Percentiles rank a stretch among this genome's conserved stretches.
Evolutionary conservation across 257 asterid species (phyloP).

Genomic region (Nemophila menziesii): DNA sequence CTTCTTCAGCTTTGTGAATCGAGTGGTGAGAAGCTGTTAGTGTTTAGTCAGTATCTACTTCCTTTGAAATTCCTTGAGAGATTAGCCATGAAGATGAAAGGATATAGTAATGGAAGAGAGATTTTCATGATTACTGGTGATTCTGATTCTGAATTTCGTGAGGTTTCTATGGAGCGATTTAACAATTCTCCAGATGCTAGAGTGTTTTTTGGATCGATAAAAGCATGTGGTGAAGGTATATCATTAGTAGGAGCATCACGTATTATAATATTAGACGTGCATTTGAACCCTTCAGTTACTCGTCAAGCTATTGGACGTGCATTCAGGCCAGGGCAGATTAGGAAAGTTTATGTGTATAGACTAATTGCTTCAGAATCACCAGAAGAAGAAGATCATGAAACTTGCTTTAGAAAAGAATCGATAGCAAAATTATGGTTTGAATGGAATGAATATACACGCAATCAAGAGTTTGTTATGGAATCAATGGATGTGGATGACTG

Average conservation of each 20-base stretch:
- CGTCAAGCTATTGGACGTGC: constrained; percentile 88
- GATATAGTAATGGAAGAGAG: constrained; percentile 54
- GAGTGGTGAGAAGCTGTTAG: constrained; percentile 59
- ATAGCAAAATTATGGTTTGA: too few relatives aligned
- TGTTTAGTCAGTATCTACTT: too few relatives aligned
- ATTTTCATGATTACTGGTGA: constrained; percentile 87
- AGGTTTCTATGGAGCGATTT: constrained; percentile 47
- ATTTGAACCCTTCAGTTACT: too few relatives aligned
- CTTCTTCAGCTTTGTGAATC: constrained; percentile 72
- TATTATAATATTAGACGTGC: too few relatives aligned
- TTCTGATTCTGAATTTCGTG: constrained; percentile 54
- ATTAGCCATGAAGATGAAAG: constrained; percentile 47
- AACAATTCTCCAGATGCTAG: constrained; percentile 55
- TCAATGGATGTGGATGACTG: constrained; percentile 6
- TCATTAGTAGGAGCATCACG: too few relatives aligned
- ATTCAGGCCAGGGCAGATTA: constrained; percentile 58
- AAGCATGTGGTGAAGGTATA: constrained; percentile 92
- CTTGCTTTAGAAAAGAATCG: too few relatives aligned
- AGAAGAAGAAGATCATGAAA: too few relatives aligned
- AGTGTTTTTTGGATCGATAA: constrained; percentile 91
- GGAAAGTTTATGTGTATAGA: constrained; percentile 49
- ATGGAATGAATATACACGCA: constrained; percentile 10
- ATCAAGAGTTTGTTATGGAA: constrained; percentile 6
- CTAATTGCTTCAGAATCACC: constrained; percentile 55
- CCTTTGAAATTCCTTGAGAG: too few relatives aligned